Base-by-base conservation (phyloP, 1,284 basidiomycete genomes). In the Cryptococcus sp. region DNA sequence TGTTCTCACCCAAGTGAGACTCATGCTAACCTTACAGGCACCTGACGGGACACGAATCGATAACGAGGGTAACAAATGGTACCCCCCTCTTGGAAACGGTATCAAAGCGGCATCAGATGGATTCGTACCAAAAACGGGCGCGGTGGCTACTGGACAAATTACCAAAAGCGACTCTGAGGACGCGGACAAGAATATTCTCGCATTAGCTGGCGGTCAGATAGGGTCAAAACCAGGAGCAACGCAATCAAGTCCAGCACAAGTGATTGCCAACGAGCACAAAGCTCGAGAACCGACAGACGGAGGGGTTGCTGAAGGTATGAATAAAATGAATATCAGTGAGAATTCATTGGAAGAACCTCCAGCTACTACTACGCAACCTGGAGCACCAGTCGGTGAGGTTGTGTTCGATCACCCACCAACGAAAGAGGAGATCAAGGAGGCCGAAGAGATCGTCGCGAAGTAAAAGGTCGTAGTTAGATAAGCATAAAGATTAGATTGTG, bases 11-110 rank as follows among this genome's bases (percentile, higher is more conserved):
- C 14, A n/a, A 32, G n/a, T 42, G n/a, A 15, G 15, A 15, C 47
- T 38, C 8, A 49, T 36, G 43, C 51, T 52, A 43, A 52, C 44
- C 46, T 7, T 3, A 13, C 35, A 70, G 67, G 64, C 72, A 0
- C 56, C 60, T 2, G 72, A 76, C 53, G 76, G 76, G 8, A 62
- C 62, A 5, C 70, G 76, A 6, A 53, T 72, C 8, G 67, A 73
- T 61, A 53, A 60, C 33, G 54, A 73, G n/a, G 74, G 73, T 15
- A 57, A 70, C 46, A 38, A 51, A 6, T 70, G 65, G 52, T 52
- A 67, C 55, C 73, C 76, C 0, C 67, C 72, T 4, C 53, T 66
- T 7, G 76, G 76, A 3, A 75, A 74, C 63, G 76, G 76, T 37
- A 70, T 72, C 55, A 59, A 66, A 48, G 72, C 72, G 34, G 74